Base-by-base conservation (phyloP, 1,284 basidiomycete species). In the Irpex rosettiformis region DNA sequence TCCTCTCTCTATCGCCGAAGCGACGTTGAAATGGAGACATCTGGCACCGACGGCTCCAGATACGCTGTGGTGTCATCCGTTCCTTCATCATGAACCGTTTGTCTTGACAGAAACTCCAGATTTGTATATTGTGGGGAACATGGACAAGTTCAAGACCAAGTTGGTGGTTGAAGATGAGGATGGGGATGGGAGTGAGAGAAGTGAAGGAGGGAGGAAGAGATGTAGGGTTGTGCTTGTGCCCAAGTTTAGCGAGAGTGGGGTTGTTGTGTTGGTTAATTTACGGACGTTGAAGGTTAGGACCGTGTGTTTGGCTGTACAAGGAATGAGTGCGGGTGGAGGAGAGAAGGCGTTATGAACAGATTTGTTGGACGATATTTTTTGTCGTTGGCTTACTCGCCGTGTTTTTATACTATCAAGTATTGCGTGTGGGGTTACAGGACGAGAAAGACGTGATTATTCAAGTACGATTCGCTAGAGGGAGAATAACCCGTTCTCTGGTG, bases 1-100 rank as follows among this genome's bases (percentile, higher is more conserved):
- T 25, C 79, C 89, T 22, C 72, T 98, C 40, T 81, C 81, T 3
- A 83, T 98, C 66, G 86, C 93, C 2, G 80, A 85, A 63, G 80
- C 88, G 52, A 96, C 94, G 13, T 79, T 99, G 10, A 85, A 83
- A 67, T 99, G 96, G 97, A 81, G 94, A 61, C 97, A 99, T 74
- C 84, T 98, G 66, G 96, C 97, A 8, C 97, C 97, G 0, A 99
- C 96, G 1, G 95, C 96, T 11, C 97, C 97, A 11, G 97, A 99
- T 73, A 99, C 97, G 1, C 81, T 99, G 1, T 98, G 95, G 94
- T 98, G 96, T 69, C 96, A 98, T 71, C 97, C 97, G 7, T 98
- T 92, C 76, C 87, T 91, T 55, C 80, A 85, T 40, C 76, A 78
- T 7, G 97, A 99, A 71, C 97, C 97, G 0, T 99, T 99, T 73